Evolutionary conservation across 192 early-diverging fungal species (phyloP).

Genomic region (Backusella tuberculispora): DNA sequence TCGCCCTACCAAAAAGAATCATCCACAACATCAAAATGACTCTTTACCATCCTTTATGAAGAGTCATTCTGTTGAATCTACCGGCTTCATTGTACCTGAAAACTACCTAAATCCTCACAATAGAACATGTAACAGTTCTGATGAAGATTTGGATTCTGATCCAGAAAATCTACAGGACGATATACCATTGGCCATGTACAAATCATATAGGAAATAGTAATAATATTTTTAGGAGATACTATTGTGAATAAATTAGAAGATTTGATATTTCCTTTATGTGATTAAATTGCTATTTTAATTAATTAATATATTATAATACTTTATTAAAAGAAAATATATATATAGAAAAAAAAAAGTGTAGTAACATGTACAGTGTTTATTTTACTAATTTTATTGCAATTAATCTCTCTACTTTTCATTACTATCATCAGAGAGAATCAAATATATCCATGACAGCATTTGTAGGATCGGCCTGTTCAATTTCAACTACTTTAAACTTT

Average conservation of each 20-base stretch:
- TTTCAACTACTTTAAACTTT: background rate
- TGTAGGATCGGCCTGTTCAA: background rate
- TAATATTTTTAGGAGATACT: background rate
- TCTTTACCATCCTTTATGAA: slow-evolving; percentile 10
- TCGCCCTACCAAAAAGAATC: background rate
- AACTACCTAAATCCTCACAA: slow-evolving; percentile 27
- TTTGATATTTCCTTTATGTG: background rate
- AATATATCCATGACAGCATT: background rate
- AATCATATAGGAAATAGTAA: background rate
- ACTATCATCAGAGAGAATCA: background rate
- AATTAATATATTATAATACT: no score
- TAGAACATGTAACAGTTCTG: background rate
- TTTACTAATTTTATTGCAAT: no score
- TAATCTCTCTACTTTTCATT: no score
- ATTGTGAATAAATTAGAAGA: background rate
- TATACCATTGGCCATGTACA: slow-evolving; percentile 2
- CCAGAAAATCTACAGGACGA: slow-evolving; percentile 2
- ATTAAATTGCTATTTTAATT: background rate
- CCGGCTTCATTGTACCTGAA: slow-evolving; percentile 25
- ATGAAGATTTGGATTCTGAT: background rate
- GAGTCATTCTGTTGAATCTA: no score
- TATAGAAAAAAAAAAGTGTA: no score
- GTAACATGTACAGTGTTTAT: no score
- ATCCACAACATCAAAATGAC: no score
- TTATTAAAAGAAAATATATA: no score